These are phyloP conservation scores for Penicillium salamii DNA, from an alignment of 495 filamentous ascomycete species.

Conservation along the genomic window DNA sequence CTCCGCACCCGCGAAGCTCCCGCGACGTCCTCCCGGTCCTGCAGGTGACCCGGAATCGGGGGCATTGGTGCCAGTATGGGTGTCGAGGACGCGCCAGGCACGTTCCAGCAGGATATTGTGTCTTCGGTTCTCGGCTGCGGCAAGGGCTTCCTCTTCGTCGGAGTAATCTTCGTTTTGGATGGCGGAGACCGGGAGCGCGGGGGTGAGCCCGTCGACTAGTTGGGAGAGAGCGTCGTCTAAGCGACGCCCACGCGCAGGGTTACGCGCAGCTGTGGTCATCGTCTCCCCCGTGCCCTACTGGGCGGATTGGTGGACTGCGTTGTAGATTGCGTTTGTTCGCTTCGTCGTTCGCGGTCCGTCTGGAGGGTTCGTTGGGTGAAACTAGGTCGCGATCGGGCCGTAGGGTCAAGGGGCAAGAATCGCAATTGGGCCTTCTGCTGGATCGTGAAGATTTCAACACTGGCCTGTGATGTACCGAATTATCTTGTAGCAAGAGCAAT, in stretches of 20 bases:
- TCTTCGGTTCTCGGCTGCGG: slow-evolving; percentile 42
- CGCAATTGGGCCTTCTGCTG: not conserved
- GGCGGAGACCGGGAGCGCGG: slow-evolving; percentile 33
- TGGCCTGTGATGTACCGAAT: not conserved
- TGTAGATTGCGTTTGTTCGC: not conserved
- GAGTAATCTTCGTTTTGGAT: slow-evolving; percentile 33
- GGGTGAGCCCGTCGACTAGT: slow-evolving; percentile 51
- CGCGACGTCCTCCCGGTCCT: slow-evolving; percentile 25
- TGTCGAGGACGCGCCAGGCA: slow-evolving; percentile 43
- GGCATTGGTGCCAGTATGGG: slow-evolving; percentile 22
- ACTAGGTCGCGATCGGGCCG: not conserved
- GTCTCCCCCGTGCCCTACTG: slow-evolving; percentile 12
- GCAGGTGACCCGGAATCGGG: slow-evolving; percentile 30
- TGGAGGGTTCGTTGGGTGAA: slow-evolving; percentile 1
- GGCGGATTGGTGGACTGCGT: slow-evolving; percentile 6
- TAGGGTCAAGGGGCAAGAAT: not conserved
- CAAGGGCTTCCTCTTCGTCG: slow-evolving; percentile 44
- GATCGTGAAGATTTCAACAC: not conserved
- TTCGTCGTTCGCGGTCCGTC: not conserved
- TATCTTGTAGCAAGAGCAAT: not conserved
- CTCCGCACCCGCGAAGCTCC: slow-evolving; percentile 35
- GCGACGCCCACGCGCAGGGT: slow-evolving; percentile 41
- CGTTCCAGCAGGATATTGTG: slow-evolving; percentile 41
- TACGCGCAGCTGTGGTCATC: slow-evolving; percentile 36
- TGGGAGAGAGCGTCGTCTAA: slow-evolving; percentile 55